These are phyloP conservation scores for Coemansia sp. DNA, from an alignment of 192 early-diverging fungal genomes.

Conservation along the genomic window DNA sequence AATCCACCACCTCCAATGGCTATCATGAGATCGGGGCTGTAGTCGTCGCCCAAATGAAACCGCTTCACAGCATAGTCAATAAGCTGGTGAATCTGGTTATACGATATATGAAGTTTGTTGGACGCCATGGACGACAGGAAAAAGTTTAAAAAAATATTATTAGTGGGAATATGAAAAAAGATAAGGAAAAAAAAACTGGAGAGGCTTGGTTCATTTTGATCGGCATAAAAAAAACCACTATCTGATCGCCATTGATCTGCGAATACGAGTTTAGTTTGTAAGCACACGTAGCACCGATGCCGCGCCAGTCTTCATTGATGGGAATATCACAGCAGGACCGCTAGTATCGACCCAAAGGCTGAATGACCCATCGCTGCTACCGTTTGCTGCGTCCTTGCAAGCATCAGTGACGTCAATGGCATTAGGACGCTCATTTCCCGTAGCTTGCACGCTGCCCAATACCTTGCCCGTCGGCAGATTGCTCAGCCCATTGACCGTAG, in stretches of 20 bases:
- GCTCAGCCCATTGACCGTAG: slow-evolving; percentile 17
- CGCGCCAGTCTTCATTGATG: slow-evolving; percentile 28
- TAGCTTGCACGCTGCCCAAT: slow-evolving; percentile 15
- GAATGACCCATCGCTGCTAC: slow-evolving; percentile 7
- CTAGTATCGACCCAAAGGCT: slow-evolving; percentile 28
- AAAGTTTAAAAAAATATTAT: slow-evolving; percentile 1
- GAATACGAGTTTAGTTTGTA: not conserved
- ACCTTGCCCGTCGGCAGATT: slow-evolving; percentile 14
- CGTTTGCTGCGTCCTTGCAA: slow-evolving; percentile 13
- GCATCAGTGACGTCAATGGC: slow-evolving; percentile 27
- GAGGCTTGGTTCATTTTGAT: not conserved
- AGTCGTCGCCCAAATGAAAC: slow-evolving; percentile 64
- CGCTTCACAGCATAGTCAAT: slow-evolving; percentile 64
- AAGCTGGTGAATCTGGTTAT: slow-evolving; percentile 66
- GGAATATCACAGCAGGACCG: slow-evolving; percentile 22
- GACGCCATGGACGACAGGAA: slow-evolving; percentile 26
- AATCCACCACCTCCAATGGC: slow-evolving; percentile 82
- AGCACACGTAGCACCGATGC: slow-evolving; percentile 19
- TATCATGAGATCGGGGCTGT: slow-evolving; percentile 73
- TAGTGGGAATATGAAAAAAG: not conserved
- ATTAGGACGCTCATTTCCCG: slow-evolving; percentile 11
- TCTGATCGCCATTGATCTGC: not conserved
- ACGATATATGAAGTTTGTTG: slow-evolving; percentile 67
- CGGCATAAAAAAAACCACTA: not conserved
- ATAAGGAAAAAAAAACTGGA: slow-evolving; percentile 6